Base-by-base conservation (phyloP, 2,329 filamentous ascomycete species). In the Alternaria rosae region DNA sequence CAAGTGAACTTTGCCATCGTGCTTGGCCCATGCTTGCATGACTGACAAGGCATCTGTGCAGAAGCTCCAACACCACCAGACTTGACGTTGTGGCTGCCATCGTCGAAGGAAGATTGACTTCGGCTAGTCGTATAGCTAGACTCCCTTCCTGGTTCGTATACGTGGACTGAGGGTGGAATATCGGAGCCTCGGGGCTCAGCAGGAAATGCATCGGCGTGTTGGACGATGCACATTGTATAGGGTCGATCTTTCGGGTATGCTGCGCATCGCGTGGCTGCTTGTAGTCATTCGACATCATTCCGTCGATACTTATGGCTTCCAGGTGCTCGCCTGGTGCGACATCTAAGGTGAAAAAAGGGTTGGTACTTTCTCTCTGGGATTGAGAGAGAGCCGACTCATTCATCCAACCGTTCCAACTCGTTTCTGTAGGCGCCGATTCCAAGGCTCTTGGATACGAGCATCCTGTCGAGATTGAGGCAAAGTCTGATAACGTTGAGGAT, bases 391-490 rank as follows among this genome's bases (percentile, higher is more conserved):
- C 50, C 13, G 65, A 62, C 7, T 74, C 68, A 17, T 75, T 71
- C 6, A 66, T 63, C 74, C 75, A 79, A 11, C 73, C 71, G 35
- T 73, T 71, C 76, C 75, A 78, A 28, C 71, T 70, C 20, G 69
- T 59, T 6, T 71, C 70, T 7, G 66, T 73, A 3, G 59, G 54
- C n/a, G 69, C 68, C 3, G 71, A 66, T 8, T 51, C 28, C 47
- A 38, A 20, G 30, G 64, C 68, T 8, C 57, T 60, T 45, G 52
- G 45, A 50, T 62, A 62, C 9, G 71, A 68, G 45, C 47, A 65
- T 47, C 53, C 38, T 17, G 62, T 68, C 13, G 66, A 62, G 21
- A 48, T 66, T 2, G 64, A 70, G 13, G 62, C 54, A 42, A 59
- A 64, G 11, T 69, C 70, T 2, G 58, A 57, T 42, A 64, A 32